phyloP scores from a whole-genome alignment of 495 filamentous ascomycete genomes.

The Penicillium coprophilum region DNA sequence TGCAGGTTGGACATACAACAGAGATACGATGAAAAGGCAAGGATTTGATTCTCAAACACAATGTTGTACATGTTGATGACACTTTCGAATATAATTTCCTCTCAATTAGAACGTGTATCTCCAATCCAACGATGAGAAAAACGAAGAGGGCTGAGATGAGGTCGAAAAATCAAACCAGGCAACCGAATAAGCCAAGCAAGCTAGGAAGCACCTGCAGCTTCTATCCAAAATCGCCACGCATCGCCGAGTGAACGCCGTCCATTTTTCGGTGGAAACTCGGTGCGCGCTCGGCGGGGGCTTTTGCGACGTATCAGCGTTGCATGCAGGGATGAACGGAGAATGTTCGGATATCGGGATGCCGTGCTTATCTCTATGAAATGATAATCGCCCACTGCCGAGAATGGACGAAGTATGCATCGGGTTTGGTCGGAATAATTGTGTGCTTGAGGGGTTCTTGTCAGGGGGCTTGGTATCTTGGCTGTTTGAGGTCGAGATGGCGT shows the following conservation, averaged over 20 bases:
- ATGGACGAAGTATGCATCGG: not conserved
- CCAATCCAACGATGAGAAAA: not conserved
- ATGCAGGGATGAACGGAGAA: not conserved
- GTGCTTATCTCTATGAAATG: not conserved
- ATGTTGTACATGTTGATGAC: not conserved
- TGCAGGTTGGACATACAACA: no score
- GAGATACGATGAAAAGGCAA: not conserved
- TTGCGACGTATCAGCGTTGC: not conserved
- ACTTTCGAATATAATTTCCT: not conserved
- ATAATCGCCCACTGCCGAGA: not conserved
- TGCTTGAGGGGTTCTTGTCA: not conserved
- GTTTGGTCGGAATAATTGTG: constrained; percentile 5
- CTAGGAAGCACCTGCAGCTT: not conserved
- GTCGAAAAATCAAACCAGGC: not conserved
- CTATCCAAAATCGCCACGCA: not conserved
- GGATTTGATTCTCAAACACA: not conserved
- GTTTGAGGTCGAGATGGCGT: not conserved
- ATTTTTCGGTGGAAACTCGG: constrained; percentile 14
- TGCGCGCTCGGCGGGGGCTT: constrained; percentile 6
- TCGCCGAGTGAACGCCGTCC: constrained; percentile 4
- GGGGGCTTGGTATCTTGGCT: constrained; percentile 5
- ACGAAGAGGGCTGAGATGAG: not conserved
- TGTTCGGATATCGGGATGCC: constrained; percentile 4
- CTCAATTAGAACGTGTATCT: not conserved
- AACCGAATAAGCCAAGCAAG: not conserved